Base-by-base conservation (phyloP, 371 early-diverging fungal species). In the Rhizopus delemar region DNA sequence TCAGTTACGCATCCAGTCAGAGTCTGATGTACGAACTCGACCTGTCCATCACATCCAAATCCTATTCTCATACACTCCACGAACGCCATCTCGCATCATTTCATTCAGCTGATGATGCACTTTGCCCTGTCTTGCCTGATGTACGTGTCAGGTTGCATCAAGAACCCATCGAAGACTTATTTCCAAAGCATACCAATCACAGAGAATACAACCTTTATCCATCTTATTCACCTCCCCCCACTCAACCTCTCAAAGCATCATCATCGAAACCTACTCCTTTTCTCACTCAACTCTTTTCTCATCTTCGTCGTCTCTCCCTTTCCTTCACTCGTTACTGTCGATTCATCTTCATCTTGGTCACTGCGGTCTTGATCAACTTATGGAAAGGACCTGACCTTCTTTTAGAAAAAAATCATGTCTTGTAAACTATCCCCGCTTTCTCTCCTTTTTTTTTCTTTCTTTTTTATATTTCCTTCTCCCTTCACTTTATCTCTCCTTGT, bases 311-410 rank as follows among this genome's bases (percentile, higher is more conserved):
- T 34, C 36, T 78, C 22, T 63, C 78, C 57, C 65, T 75, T 16
- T 68, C 67, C 8, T 29, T 80, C 46, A 78, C 78, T 74, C 74
- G 80, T 11, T 85, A 83, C 83, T 79, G 76, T 71, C 71, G 81
- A n/a, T 85, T 83, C 62, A 61, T 80, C 5, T 55, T 80, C 15
- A 68, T 83, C 41, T 60, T 85, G 33, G 59, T 70, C 15, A 75
- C 82, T 4, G 83, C 83, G 2, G 57, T 83, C 6, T 63, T 81
- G 13, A 80, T 85, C 51, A 82, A 81, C 52, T 46, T 85, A 41
- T 85, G 78, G 65, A 78, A 75, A 56, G 86, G 86, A 8, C 86
- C 86, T 31, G 82, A 85, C 58, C 71, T 75, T 0, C 62, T 75
- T 15, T 53, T 60, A 32, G 63, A 63, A 28, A 57, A 57, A 39